Percentiles rank a stretch among this genome's conserved stretches.
phyloP scores from a whole-genome alignment of 1,284 basidiomycete genomes.

The Ustilago bromivora region DNA sequence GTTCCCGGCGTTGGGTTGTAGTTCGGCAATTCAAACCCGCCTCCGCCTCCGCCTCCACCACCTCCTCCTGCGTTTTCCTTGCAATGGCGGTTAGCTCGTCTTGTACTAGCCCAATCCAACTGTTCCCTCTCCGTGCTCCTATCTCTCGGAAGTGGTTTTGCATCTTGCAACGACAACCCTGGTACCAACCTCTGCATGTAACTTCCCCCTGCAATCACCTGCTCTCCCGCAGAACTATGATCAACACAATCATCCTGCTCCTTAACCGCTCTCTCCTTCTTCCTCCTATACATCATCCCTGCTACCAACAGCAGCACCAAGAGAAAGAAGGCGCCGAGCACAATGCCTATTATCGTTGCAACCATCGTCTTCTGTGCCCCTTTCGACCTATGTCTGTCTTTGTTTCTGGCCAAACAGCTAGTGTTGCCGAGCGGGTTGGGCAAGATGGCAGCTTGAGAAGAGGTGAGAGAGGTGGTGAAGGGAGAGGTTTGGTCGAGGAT shows the following conservation, averaged over 20 bases:
- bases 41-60: neutral
- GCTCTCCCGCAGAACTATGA: conserved; percentile 4
- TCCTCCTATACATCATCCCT: conserved; percentile 34
- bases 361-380: conserved; percentile 29
- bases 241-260: conserved; percentile 26
- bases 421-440: conserved; percentile 25
- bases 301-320: conserved; percentile 26
- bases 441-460: conserved; percentile 4
- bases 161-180: conserved; percentile 32
- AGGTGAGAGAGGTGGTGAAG: neutral
- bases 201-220: conserved; percentile 20
- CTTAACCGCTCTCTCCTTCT: conserved; percentile 26
- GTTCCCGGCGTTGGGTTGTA: neutral
- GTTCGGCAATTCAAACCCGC: neutral
- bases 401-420: conserved; percentile 12
- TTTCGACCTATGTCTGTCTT: neutral
- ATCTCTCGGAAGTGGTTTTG: conserved; percentile 28
- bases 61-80: neutral
- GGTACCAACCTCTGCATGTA: conserved; percentile 47
- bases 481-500: conserved; percentile 27
- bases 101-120: conserved; percentile 20
- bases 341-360: conserved; percentile 35
- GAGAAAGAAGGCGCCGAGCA: conserved; percentile 25
- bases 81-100: conserved; percentile 25
- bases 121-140: conserved; percentile 28